Evolutionary conservation across 202 grass and related monocot species (phyloP).

Genomic region (Miscanthus sacchariflorus): DNA sequence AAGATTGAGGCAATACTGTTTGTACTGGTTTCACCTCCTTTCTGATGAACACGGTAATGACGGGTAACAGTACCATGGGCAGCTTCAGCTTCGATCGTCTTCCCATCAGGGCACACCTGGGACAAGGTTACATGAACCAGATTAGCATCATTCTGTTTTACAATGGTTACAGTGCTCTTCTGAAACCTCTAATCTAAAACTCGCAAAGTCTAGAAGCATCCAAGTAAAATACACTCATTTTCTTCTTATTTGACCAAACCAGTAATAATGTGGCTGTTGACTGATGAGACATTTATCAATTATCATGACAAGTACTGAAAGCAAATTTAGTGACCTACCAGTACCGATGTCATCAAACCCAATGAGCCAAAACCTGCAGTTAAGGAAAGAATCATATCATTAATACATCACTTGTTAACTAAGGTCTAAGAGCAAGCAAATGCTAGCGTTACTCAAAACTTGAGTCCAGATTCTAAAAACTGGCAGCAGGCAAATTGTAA

Average conservation of each 20-base stretch:
- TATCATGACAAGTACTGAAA: background rate
- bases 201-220: background rate
- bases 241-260: background rate
- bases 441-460: background rate
- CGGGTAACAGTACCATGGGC: slow-evolving; percentile 65
- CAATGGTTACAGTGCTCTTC: background rate
- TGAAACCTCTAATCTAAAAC: slow-evolving; percentile 3
- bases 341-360: slow-evolving; percentile 45
- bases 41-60: slow-evolving; percentile 64
- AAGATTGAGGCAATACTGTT: slow-evolving; percentile 66
- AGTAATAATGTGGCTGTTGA: background rate
- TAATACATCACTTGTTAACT: background rate
- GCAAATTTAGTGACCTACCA: slow-evolving; percentile 13
- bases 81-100: slow-evolving; percentile 74
- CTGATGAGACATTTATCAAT: background rate
- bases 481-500: slow-evolving; percentile 15
- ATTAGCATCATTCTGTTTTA: background rate
- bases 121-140: background rate
- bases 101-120: slow-evolving; percentile 66
- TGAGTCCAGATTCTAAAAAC: background rate
- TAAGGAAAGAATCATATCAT: background rate
- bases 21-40: slow-evolving; percentile 69
- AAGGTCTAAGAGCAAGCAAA: background rate
- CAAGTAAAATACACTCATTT: background rate
- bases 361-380: slow-evolving; percentile 39